A percentile compares a stretch with the other conserved stretches of the same genome.
These are phyloP conservation scores for Vickermania spadyakhi DNA, from an alignment of 208 protist genomes.

Conservation along the genomic window DNA sequence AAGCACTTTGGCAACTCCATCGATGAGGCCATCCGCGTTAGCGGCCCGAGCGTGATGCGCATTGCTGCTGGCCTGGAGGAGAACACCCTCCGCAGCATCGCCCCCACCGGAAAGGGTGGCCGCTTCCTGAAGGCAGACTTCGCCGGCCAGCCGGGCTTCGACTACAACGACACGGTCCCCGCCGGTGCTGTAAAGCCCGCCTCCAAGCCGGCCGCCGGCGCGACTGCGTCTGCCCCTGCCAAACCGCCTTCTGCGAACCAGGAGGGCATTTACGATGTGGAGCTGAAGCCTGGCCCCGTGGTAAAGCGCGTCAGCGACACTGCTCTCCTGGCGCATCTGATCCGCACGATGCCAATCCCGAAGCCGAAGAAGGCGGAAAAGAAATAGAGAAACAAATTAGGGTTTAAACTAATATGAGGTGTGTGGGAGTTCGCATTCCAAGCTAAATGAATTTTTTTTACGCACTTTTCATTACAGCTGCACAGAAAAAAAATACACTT, in stretches of 20 bases:
- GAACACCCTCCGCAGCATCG: constrained; percentile 23
- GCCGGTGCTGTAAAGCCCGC: constrained; percentile 7
- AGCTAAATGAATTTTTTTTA: no score
- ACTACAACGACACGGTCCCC: constrained; percentile 51
- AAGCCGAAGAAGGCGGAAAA: constrained; percentile 24
- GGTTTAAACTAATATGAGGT: no score
- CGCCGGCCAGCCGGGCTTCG: constrained; percentile 53
- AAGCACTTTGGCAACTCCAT: constrained; percentile 50
- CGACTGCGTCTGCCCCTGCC: not conserved
- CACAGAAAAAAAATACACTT: no score
- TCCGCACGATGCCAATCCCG: constrained; percentile 52
- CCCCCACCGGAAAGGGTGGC: constrained; percentile 57
- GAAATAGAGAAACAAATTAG: constrained; percentile 4
- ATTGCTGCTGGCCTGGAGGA: constrained; percentile 56
- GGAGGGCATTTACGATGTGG: constrained; percentile 44
- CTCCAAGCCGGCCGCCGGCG: constrained; percentile 6
- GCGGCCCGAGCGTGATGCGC: constrained; percentile 71
- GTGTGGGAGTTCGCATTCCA: no score
- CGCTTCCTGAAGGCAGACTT: constrained; percentile 80
- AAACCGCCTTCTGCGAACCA: not conserved
- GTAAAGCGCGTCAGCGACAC: constrained; percentile 65
- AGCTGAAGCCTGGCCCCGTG: constrained; percentile 34
- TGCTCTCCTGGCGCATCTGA: constrained; percentile 39
- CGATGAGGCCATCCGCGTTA: constrained; percentile 51
- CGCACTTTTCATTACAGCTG: no score